Base-by-base conservation (phyloP, 345 rosid species). In the Arabis alpina region DNA sequence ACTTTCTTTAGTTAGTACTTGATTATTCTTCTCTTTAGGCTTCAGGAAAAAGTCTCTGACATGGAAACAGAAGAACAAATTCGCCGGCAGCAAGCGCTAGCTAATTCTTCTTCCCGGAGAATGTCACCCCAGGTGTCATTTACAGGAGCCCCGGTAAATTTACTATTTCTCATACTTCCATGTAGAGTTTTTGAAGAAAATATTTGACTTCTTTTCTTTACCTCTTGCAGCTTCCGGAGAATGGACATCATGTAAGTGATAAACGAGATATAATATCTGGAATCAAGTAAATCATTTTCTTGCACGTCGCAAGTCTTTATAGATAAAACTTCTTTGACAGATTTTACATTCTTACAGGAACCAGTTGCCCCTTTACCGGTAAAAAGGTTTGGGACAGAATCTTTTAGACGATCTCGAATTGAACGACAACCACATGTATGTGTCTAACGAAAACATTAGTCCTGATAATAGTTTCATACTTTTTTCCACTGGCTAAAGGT, bases 11-110 rank as follows among this genome's bases (percentile, higher is more conserved):
- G 52, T 71, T 64, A 27, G 54, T 28, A 40, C 62, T 45, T 50
- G 8, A 42, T 24, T 62, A 36, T 58, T 57, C n/a, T 71, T 64
- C 53, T 73, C 61, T 14, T 66, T 76, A 94, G 99, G 76, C 93
- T 91, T 48, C 90, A 85, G 70, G 99, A 89, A 82, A 88, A 83
- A 73, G 76, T 87, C 64, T 83, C 88, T 67, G 97, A 91, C 79
- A 84, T 94, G 80, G 96, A 91, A 81, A 74, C 82, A 5, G 97
- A 85, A 76, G 88, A 88, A 62, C 83, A 89, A 53, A 78, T 87
- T 75, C 86, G 90, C 64, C 80, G 86, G 73, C 87, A 83, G 76
- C 89, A 93, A 74, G 74, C 83, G 9, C 70, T 87, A 55, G 61
- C 71, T 37, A 86, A 81, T 66, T 64, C 92, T 34, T 42, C 89